Base-by-base conservation (phyloP, 2,329 filamentous ascomycete genomes). In the Malbranchea zuffiana region DNA sequence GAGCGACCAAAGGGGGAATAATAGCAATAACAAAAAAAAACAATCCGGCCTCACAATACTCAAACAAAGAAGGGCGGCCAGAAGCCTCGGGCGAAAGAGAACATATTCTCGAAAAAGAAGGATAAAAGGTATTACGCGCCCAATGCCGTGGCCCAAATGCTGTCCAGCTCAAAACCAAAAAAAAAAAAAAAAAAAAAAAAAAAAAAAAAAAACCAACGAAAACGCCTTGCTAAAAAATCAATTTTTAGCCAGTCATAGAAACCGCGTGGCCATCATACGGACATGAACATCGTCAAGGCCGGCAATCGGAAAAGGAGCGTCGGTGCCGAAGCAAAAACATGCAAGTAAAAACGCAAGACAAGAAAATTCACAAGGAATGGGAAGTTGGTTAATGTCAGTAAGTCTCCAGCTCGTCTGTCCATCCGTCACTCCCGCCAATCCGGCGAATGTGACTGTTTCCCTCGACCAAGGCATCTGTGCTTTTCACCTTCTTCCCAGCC, bases 371-470 rank as follows among this genome's bases (percentile, higher is more conserved):
- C 42, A 27, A 42, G 40, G 13, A 41, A 42, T 42, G 35, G 38
- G 42, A 35, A 45, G 19, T 32, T 6, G 13, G 29, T 7, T 15
- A 15, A 15, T 17, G 24, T 43, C 41, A 65, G 42, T 64, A 65
- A 16, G 57, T 48, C 44, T 65, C 62, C 41, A 61, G 50, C 19
- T 72, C 68, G 45, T 72, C 67, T 4, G 68, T 69, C 70, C 69
- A 73, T 24, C 57, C 63, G 37, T 72, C 69, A 38, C 68, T 71
- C 39, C 67, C 67, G 39, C 62, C 62, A 16, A 66, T 61, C 29
- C 62, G 58, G 23, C 67, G 54, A 43, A 64, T 57, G 25, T 64
- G 62, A 18, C 59, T 57, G 34, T 62, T 61, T 35, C 59, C 58
- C 40, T 62, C 57, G 41, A 57, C 51, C 27, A 57, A 54, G 30